phyloP scores from a whole-genome alignment of 2,329 filamentous ascomycete species.

The Hymenoscyphus fructigenus region DNA sequence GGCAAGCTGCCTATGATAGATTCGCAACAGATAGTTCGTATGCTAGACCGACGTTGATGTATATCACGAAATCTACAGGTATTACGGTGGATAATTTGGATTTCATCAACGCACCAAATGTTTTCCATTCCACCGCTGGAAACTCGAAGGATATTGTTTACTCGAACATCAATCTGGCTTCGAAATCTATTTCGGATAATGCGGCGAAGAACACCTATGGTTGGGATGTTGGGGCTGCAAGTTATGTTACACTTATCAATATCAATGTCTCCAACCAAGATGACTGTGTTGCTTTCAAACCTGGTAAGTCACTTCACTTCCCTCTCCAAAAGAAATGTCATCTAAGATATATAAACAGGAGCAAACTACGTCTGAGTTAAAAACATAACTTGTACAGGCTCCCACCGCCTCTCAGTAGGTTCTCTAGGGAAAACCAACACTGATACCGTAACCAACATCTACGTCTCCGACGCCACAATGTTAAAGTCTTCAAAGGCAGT shows the following conservation, averaged over 20 bases:
- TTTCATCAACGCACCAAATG: constrained; percentile 46
- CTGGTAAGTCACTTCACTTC: constrained; percentile 22
- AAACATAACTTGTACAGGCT: constrained; percentile 45
- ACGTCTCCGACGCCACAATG: constrained; percentile 43
- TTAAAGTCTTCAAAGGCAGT: constrained; percentile 44
- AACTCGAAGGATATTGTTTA: constrained; percentile 40
- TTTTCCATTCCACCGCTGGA: constrained; percentile 44
- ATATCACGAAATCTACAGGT: constrained; percentile 41
- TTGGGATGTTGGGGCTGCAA: constrained; percentile 48
- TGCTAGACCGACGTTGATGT: constrained; percentile 43
- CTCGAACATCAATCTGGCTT: constrained; percentile 40
- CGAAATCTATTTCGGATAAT: constrained; percentile 41
- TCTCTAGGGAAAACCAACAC: constrained; percentile 42
- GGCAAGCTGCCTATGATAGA: constrained; percentile 43
- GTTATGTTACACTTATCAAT: constrained; percentile 48
- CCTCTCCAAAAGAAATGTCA: neutral
- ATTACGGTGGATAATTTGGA: constrained; percentile 41
- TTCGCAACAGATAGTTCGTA: constrained; percentile 42
- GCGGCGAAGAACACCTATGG: constrained; percentile 53
- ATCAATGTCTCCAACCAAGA: constrained; percentile 56
- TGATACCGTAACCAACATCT: constrained; percentile 46
- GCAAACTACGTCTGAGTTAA: constrained; percentile 44
- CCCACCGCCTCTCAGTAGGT: constrained; percentile 49
- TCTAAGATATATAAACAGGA: constrained; percentile 34
- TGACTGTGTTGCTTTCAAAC: constrained; percentile 58